Conservation (phyloP, 306 rosid genomes). For the Hippophae rhamnoides region DNA sequence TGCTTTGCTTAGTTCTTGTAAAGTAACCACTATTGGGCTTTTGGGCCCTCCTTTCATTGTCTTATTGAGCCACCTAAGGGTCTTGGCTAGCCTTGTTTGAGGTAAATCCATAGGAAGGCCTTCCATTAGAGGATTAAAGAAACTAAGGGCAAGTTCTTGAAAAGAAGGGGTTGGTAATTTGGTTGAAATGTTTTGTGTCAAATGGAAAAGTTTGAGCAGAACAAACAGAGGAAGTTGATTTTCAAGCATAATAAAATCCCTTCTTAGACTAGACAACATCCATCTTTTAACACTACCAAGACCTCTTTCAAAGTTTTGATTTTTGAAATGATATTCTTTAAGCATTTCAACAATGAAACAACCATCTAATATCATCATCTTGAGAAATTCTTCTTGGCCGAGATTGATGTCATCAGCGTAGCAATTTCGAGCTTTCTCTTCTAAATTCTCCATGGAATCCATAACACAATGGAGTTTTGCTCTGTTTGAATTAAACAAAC, state of each 20-base stretch:
- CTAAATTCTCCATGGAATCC: conserved; percentile 14
- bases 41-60: neutral
- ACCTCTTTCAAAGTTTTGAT: neutral
- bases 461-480: conserved; percentile 12
- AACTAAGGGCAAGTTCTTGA: conserved; percentile 19
- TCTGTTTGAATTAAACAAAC: conserved; percentile 11
- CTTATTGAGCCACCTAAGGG: neutral
- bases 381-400: conserved; percentile 19
- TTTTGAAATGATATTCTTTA: conserved; percentile 10
- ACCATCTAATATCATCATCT: conserved; percentile 33
- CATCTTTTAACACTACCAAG: conserved; percentile 19
- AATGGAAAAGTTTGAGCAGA: conserved; percentile 19
- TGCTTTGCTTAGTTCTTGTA: neutral
- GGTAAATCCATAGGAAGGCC: neutral
- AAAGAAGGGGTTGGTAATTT: neutral
- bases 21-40: neutral
- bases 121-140: conserved; percentile 29
- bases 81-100: neutral
- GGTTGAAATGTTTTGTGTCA: conserved; percentile 1
- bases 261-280: conserved; percentile 33
- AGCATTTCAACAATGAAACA: conserved; percentile 30
- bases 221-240: conserved; percentile 40
- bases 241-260: conserved; percentile 37
- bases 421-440: conserved; percentile 12
- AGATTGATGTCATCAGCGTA: conserved; percentile 20